Conservation (phyloP, 345 rosid genomes). For the Geranium rotundifolium region DNA sequence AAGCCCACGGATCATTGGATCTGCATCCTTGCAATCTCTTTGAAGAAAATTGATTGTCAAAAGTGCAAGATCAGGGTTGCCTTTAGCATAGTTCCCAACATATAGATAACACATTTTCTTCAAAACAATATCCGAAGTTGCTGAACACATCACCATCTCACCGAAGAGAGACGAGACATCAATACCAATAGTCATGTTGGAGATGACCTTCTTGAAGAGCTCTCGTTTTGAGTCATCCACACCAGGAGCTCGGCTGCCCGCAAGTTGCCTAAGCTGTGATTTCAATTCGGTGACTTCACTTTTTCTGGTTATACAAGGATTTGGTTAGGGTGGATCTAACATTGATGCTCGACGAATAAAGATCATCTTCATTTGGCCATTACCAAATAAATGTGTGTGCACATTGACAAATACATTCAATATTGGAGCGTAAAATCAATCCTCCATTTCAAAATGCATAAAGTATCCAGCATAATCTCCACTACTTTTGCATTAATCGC, state of each 20-base stretch:
- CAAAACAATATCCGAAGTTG: constrained; percentile 90
- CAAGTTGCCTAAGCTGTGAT: constrained; percentile 87
- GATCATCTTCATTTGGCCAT: not conserved
- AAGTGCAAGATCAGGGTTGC: constrained; percentile 84
- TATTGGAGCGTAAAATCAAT: not conserved
- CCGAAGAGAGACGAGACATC: constrained; percentile 90
- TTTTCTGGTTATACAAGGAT: constrained; percentile 37
- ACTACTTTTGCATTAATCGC: no score
- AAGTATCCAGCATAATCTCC: no score
- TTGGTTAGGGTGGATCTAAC: not conserved
- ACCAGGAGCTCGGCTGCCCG: constrained; percentile 92
- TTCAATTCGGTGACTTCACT: constrained; percentile 92
- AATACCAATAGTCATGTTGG: constrained; percentile 87
- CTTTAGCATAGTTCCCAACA: constrained; percentile 96
- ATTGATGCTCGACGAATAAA: not conserved
- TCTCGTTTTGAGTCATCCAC: constrained; percentile 93
- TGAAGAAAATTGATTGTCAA: constrained; percentile 92
- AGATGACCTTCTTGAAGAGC: constrained; percentile 86
- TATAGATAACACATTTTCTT: constrained; percentile 98
- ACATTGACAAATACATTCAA: not conserved
- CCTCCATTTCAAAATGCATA: not conserved
- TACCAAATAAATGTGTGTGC: not conserved
- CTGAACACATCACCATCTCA: constrained; percentile 99
- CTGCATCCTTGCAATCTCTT: constrained; percentile 92
- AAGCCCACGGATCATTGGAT: constrained; percentile 93